Conservation (phyloP, 192 early-diverging fungal genomes). For the Coemansia asiatica region DNA sequence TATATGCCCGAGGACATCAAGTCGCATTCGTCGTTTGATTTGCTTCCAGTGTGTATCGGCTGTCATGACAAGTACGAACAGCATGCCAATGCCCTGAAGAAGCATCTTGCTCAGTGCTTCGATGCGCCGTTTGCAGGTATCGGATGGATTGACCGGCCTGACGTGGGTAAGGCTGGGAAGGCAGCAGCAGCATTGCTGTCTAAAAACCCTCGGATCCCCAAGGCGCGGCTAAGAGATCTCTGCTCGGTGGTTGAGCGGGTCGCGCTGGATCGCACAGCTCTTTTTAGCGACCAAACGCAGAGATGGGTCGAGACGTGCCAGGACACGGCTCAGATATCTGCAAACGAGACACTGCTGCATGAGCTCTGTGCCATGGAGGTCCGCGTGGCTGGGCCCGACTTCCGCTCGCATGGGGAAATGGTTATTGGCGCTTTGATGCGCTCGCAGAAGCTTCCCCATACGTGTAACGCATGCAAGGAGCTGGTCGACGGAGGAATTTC, state of each 20-base stretch:
- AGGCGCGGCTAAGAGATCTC: conserved; percentile 8
- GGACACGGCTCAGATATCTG: not conserved
- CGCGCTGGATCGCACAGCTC: not conserved
- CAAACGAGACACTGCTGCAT: conserved; percentile 9
- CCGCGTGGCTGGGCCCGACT: conserved; percentile 36
- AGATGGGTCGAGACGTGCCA: not conserved
- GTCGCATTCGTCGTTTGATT: conserved; percentile 48
- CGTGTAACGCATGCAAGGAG: conserved; percentile 25
- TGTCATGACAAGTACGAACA: conserved; percentile 52
- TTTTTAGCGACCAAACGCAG: conserved; percentile 14
- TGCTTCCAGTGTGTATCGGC: conserved; percentile 33
- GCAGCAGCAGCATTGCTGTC: conserved; percentile 38
- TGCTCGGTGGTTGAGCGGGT: conserved; percentile 8
- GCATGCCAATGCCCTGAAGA: conserved; percentile 25
- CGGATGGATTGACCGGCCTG: conserved; percentile 43
- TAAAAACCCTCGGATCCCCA: conserved; percentile 22
- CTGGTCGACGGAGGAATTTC: conserved; percentile 20
- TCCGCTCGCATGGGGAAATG: conserved; percentile 42
- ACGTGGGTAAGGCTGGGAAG: conserved; percentile 20
- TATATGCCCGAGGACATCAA: conserved; percentile 38
- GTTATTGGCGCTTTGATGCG: conserved; percentile 18
- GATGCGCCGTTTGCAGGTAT: conserved; percentile 36
- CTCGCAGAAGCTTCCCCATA: not conserved
- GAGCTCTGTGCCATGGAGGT: conserved; percentile 29
- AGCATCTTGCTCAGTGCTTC: conserved; percentile 38